Percentiles rank a stretch among this genome's conserved stretches.
These are phyloP conservation scores for Parafenestella ontariensis DNA, from an alignment of 2,329 filamentous ascomycete genomes.

Conservation along the genomic window DNA sequence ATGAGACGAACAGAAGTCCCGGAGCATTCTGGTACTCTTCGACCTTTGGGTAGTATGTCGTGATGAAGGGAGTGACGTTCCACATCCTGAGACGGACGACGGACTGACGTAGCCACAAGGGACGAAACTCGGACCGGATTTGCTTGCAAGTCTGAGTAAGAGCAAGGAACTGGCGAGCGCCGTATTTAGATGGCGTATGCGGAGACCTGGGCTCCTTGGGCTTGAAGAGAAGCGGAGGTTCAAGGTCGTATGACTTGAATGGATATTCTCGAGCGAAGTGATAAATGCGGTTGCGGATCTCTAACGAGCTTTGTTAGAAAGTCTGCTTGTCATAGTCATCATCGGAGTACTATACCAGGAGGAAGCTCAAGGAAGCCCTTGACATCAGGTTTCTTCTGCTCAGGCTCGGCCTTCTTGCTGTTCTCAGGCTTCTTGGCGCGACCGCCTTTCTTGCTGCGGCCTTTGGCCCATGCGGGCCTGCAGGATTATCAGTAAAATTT, in stretches of 20 bases:
- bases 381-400: neutral
- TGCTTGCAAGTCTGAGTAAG: conserved; percentile 10
- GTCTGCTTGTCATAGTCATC: neutral
- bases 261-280: conserved; percentile 7
- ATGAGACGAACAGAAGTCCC: conserved; percentile 3
- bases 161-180: neutral
- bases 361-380: neutral
- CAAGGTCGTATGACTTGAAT: neutral
- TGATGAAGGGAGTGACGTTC: conserved; percentile 4
- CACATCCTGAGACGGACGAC: neutral
- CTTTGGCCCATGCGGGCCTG: neutral
- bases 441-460: neutral
- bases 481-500: neutral
- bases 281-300: conserved; percentile 24
- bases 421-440: neutral
- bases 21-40: conserved; percentile 8
- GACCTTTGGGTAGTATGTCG: neutral
- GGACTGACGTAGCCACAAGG: conserved; percentile 9
- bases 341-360: neutral
- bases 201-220: neutral
- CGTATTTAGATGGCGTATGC: neutral
- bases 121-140: conserved; percentile 12
- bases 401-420: neutral
- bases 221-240: neutral
- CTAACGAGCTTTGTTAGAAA: conserved; percentile 2